These are phyloP conservation scores for Bruguiera gymnorhiza DNA, from an alignment of 345 rosid species.

Conservation along the genomic window DNA sequence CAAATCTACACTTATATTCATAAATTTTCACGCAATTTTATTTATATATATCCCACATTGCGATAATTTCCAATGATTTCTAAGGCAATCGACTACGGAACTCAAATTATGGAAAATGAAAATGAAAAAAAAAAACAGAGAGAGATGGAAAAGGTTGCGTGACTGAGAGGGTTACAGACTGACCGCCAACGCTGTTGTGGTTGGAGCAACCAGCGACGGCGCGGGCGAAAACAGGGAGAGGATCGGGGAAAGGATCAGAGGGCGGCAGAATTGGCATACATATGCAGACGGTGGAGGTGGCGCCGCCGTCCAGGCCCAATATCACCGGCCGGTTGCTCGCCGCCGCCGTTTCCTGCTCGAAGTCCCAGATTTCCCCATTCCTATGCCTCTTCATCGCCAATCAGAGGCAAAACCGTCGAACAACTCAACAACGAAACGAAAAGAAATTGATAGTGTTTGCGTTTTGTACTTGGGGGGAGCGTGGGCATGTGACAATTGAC, in stretches of 20 bases:
- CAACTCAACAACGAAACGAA: too few species aligned
- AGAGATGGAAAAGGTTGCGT: too few species aligned
- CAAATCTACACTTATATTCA: too few species aligned
- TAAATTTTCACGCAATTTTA: too few species aligned
- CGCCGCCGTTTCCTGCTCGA: slow-evolving; percentile 37
- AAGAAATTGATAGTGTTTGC: too few species aligned
- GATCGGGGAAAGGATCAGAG: slow-evolving; percentile 41
- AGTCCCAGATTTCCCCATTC: slow-evolving; percentile 68
- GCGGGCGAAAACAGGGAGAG: slow-evolving; percentile 58
- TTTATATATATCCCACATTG: too few species aligned
- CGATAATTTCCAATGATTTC: too few species aligned
- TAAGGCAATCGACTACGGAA: not conserved
- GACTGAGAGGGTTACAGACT: not conserved
- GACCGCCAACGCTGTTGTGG: slow-evolving; percentile 76
- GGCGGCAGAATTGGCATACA: slow-evolving; percentile 45
- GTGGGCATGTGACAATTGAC: too few species aligned
- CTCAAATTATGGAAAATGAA: too few species aligned
- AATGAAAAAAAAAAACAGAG: not conserved
- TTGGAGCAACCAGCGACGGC: slow-evolving; percentile 73
- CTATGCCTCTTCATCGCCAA: slow-evolving; percentile 51
- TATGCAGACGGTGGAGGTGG: slow-evolving; percentile 75
- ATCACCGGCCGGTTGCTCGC: slow-evolving; percentile 31
- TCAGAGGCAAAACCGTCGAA: not conserved
- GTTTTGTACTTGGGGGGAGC: too few species aligned
- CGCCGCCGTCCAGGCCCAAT: slow-evolving; percentile 70